Conservation (phyloP, 306 rosid species). For the Trifolium repens region DNA sequence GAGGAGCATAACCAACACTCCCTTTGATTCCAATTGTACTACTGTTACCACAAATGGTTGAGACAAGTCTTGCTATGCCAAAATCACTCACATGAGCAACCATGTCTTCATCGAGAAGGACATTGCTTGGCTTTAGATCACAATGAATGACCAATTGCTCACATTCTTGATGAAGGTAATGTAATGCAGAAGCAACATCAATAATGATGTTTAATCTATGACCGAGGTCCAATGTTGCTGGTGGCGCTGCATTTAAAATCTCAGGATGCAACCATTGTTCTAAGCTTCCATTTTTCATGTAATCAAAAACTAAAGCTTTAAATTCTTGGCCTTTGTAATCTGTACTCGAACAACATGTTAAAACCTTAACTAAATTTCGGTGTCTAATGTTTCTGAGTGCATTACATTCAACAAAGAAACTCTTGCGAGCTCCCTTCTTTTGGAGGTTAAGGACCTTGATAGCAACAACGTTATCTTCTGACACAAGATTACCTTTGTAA, state of each 20-base stretch:
- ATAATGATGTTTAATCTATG: conserved; percentile 19
- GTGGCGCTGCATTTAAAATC: not conserved
- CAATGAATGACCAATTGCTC: conserved; percentile 23
- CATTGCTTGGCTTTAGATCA: conserved; percentile 39
- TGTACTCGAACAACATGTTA: conserved; percentile 42
- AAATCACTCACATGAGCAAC: conserved; percentile 34
- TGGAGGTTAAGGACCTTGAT: conserved; percentile 47
- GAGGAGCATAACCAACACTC: conserved; percentile 40
- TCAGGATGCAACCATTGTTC: conserved; percentile 40
- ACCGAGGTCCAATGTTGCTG: not conserved
- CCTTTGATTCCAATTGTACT: conserved; percentile 42
- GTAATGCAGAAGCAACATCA: conserved; percentile 27
- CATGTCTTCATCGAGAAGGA: conserved; percentile 34
- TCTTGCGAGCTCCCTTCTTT: conserved; percentile 40
- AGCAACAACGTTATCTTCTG: conserved; percentile 35
- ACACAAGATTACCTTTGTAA: conserved; percentile 37
- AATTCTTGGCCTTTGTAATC: conserved; percentile 45
- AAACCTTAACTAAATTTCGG: conserved; percentile 38
- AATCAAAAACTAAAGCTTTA: conserved; percentile 44
- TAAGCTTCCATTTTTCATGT: conserved; percentile 45
- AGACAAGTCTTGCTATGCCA: conserved; percentile 29
- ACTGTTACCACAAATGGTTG: not conserved
- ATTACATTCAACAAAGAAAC: conserved; percentile 40
- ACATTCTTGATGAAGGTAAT: conserved; percentile 35
- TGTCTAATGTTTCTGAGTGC: conserved; percentile 36